Evolutionary conservation across 495 filamentous ascomycete species (phyloP), one percentile per base, ranked within the genome.

Genomic region (Neurospora tetraspora): DNA sequence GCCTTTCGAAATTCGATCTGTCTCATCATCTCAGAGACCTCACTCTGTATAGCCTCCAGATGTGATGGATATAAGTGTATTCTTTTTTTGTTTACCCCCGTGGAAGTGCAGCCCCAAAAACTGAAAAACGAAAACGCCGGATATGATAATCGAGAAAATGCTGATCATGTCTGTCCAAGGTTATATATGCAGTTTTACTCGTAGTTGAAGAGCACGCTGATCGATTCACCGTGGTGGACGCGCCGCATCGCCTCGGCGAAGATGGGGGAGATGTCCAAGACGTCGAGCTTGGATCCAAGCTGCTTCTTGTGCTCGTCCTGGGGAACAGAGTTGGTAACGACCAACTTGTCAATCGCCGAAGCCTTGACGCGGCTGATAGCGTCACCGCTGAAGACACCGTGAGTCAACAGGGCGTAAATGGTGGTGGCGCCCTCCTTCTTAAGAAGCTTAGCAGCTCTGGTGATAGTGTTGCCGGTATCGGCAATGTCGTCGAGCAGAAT

Each of bases 231-330:
- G 83, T 98, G 93, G 82, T 99, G 96, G 68, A 98, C 96, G 69
- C 96, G 87, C 71, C 96, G 89, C 77, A 98, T 97, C 12, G 96
- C 95, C 90, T 99, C 96, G 47, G 94, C 96, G 84, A 99, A 98
- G 72, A 96, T 89, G 71, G 90, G 87, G 39, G 93, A 92, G 45
- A 99, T 89, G 76, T 98, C 96, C 75, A 98, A 81, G 73, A 97
- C 94, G 82, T 96, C 94, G n/a, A 99, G 86, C 85, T 98, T 98
- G 5, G 89, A 88, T 78, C 94, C 72, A 85, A 80, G 73, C 53
- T 14, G 68, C 83, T 85, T 79, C 86, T 78, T 76, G 81, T 97
- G 91, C 70, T 94, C 91, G 18, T 89, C 85, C 80, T 98, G 96
- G 71, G 94, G 92, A 16, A 98, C 94, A 37, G 91, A 94, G 82